Conservation (phyloP, 2,329 filamentous ascomycete genomes). For the Elsinoe arachidis region DNA sequence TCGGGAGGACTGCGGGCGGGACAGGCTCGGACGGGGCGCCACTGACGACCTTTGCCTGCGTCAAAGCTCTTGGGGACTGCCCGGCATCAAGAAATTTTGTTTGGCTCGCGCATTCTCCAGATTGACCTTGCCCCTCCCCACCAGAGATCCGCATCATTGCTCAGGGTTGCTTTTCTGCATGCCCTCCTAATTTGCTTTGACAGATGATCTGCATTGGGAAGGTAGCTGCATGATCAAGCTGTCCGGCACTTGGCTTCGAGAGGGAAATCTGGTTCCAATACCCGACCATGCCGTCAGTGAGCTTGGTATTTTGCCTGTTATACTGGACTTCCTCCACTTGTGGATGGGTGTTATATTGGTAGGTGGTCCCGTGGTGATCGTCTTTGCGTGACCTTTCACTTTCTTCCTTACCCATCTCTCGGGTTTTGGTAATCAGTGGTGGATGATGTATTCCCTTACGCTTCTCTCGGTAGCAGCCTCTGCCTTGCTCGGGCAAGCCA, state of each 20-base stretch:
- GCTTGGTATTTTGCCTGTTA: neutral
- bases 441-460: neutral
- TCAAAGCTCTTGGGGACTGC: neutral
- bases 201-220: slow-evolving; percentile 11
- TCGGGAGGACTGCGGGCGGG: neutral
- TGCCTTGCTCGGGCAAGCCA: neutral
- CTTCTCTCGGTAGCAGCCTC: neutral
- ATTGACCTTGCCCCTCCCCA: neutral
- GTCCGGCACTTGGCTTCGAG: neutral
- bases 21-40: neutral
- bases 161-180: neutral
- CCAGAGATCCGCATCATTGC: slow-evolving; percentile 1
- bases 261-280: neutral
- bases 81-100: slow-evolving; percentile 6
- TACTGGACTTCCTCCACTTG: neutral
- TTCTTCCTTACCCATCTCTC: neutral
- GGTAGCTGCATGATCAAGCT: neutral
- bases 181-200: neutral
- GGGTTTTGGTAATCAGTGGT: neutral
- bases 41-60: neutral
- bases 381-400: neutral
- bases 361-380: neutral
- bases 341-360: neutral
- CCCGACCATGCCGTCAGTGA: slow-evolving; percentile 1
- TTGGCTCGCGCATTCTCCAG: slow-evolving; percentile 2